These are phyloP conservation scores for Porphyra umbilicalis DNA, from an alignment of 31 red algal genomes.

Conservation along the genomic window DNA sequence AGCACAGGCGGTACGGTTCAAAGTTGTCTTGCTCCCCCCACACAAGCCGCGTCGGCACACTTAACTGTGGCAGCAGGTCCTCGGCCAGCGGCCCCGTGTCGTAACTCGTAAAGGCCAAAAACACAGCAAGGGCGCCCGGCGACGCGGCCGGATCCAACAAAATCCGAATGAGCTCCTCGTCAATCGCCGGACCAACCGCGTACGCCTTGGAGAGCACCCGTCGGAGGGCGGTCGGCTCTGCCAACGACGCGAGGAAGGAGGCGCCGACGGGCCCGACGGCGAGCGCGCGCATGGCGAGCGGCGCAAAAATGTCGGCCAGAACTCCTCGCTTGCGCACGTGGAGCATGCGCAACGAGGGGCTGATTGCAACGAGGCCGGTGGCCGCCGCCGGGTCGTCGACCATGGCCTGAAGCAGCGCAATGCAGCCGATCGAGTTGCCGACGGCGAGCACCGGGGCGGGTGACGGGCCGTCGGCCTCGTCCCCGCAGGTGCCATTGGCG, in stretches of 20 bases:
- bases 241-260: constrained; percentile 53
- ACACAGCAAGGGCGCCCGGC: constrained; percentile 72
- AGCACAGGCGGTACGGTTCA: constrained; percentile 64
- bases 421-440: constrained; percentile 80
- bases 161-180: constrained; percentile 54
- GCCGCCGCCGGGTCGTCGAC: constrained; percentile 25
- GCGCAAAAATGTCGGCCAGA: constrained; percentile 54
- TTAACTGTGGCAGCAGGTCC: constrained; percentile 57
- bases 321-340: constrained; percentile 70
- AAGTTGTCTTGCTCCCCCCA: constrained; percentile 84
- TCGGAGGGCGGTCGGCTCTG: constrained; percentile 36
- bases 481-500: not conserved
- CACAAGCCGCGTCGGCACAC: constrained; percentile 42
- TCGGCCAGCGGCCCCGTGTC: constrained; percentile 81
- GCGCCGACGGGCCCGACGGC: constrained; percentile 35
- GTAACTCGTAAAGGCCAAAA: constrained; percentile 81
- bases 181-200: constrained; percentile 41
- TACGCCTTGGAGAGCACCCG: constrained; percentile 55
- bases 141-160: constrained; percentile 44
- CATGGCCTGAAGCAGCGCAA: constrained; percentile 71
- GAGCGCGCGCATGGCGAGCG: constrained; percentile 53
- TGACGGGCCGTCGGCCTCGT: not conserved
- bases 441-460: constrained; percentile 38
- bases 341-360: constrained; percentile 71
- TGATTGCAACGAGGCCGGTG: constrained; percentile 53